These are phyloP conservation scores for Hamigera avellanea DNA, from an alignment of 495 filamentous ascomycete species.

Conservation along the genomic window DNA sequence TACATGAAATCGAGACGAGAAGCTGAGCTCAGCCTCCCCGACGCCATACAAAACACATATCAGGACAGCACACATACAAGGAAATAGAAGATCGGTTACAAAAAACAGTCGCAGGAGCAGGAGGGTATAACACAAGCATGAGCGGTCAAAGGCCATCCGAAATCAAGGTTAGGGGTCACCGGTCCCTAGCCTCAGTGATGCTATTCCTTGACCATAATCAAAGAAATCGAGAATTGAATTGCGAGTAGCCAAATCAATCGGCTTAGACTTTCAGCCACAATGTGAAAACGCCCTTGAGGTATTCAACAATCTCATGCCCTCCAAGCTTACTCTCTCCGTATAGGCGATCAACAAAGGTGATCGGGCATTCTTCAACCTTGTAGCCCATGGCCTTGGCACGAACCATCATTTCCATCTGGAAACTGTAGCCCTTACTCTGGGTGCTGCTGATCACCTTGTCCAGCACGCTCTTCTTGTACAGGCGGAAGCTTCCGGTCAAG, in stretches of 20 bases:
- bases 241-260: too few relatives aligned
- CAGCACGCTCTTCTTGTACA: conserved; percentile 86
- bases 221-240: too few relatives aligned
- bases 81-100: conserved; percentile 8
- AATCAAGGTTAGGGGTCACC: not conserved
- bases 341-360: conserved; percentile 88
- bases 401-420: conserved; percentile 98
- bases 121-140: conserved; percentile 6
- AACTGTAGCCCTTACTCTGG: conserved; percentile 90
- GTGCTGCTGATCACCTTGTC: conserved; percentile 78
- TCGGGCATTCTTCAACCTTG: conserved; percentile 85
- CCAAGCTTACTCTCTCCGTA: conserved; percentile 95
- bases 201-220: too few relatives aligned
- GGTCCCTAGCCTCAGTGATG: not conserved
- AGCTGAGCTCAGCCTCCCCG: too few relatives aligned
- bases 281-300: conserved; percentile 82
- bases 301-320: conserved; percentile 94
- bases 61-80: conserved; percentile 1
- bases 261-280: conserved; percentile 77
- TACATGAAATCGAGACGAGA: too few relatives aligned
- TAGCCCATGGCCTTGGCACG: conserved; percentile 88
- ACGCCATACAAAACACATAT: not conserved
- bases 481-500: conserved; percentile 82
- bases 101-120: conserved; percentile 5
- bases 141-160: not conserved